These are phyloP conservation scores for Didymella keratinophila DNA, from an alignment of 2,329 filamentous ascomycete genomes.

Conservation along the genomic window DNA sequence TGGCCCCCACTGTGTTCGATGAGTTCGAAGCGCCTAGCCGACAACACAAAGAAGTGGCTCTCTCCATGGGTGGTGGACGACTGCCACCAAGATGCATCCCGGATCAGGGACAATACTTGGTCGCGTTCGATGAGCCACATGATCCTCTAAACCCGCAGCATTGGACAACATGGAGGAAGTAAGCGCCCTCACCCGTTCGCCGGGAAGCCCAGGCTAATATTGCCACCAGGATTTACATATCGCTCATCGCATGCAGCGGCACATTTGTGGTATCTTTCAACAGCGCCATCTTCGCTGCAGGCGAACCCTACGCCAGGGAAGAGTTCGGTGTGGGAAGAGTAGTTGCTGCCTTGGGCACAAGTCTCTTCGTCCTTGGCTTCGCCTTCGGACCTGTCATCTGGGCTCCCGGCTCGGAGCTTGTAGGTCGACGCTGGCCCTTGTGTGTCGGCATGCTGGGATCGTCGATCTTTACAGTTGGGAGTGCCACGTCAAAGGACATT, in stretches of 20 bases:
- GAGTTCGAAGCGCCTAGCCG: not conserved
- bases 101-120: not conserved
- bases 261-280: slow-evolving; percentile 60
- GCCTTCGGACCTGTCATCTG: slow-evolving; percentile 69
- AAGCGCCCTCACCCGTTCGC: too few relatives aligned
- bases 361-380: slow-evolving; percentile 70
- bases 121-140: not conserved
- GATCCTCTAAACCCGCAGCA: slow-evolving; percentile 4
- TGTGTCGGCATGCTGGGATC: slow-evolving; percentile 54
- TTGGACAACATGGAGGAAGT: slow-evolving; percentile 8
- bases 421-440: slow-evolving; percentile 55
- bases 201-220: not conserved
- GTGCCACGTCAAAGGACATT: slow-evolving; percentile 31
- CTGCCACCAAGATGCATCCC: not conserved
- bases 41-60: not conserved
- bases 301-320: slow-evolving; percentile 60
- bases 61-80: not conserved
- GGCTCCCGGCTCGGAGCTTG: slow-evolving; percentile 62
- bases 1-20: not conserved
- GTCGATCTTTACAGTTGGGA: slow-evolving; percentile 55
- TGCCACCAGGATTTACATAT: not conserved
- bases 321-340: slow-evolving; percentile 63
- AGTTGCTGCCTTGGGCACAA: slow-evolving; percentile 69
- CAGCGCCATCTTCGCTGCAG: slow-evolving; percentile 71
- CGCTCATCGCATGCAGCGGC: not conserved